These are phyloP conservation scores for Hymenochaete sp. DNA, from an alignment of 1,284 basidiomycete species.

Conservation along the genomic window DNA sequence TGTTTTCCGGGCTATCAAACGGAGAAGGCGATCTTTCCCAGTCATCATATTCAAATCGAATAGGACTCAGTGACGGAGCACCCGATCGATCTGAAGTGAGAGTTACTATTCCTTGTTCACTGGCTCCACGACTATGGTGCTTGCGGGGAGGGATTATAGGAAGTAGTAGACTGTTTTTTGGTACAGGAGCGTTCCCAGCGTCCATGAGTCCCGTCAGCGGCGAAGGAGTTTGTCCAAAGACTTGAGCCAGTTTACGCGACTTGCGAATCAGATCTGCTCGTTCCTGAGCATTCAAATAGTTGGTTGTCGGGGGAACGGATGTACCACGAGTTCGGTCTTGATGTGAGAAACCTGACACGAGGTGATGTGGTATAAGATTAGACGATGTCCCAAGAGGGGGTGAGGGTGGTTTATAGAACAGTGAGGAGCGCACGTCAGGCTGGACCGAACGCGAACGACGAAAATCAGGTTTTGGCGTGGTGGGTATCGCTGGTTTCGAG, in stretches of 20 bases:
- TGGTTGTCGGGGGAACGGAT: slow-evolving; percentile 48
- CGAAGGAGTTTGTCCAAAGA: slow-evolving; percentile 63
- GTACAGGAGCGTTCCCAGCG: slow-evolving; percentile 20
- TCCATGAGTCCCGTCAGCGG: slow-evolving; percentile 29
- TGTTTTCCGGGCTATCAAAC: slow-evolving; percentile 15
- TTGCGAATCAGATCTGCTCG: slow-evolving; percentile 65
- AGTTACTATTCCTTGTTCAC: slow-evolving; percentile 7
- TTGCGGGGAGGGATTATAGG: slow-evolving; percentile 23
- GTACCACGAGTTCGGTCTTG: slow-evolving; percentile 4
- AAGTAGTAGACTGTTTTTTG: slow-evolving; percentile 22
- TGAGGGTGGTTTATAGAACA: slow-evolving; percentile 17
- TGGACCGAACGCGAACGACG: slow-evolving; percentile 15
- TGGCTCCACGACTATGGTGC: slow-evolving; percentile 15
- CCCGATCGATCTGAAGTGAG: slow-evolving; percentile 5
- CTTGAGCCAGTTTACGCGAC: slow-evolving; percentile 66
- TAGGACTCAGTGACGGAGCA: slow-evolving; percentile 17
- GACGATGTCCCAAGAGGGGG: slow-evolving; percentile 19
- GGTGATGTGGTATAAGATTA: slow-evolving; percentile 20
- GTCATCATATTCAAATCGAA: slow-evolving; percentile 30
- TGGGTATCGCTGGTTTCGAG: slow-evolving; percentile 20
- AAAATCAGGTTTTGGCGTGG: slow-evolving; percentile 22
- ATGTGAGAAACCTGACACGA: slow-evolving; percentile 6
- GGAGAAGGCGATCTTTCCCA: slow-evolving; percentile 21
- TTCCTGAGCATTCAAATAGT: slow-evolving; percentile 55
- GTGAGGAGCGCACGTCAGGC: slow-evolving; percentile 6